Evolutionary conservation across 208 protist species (phyloP), one percentile per base, ranked within the genome.

Genomic region (Angomonas deanei): DNA sequence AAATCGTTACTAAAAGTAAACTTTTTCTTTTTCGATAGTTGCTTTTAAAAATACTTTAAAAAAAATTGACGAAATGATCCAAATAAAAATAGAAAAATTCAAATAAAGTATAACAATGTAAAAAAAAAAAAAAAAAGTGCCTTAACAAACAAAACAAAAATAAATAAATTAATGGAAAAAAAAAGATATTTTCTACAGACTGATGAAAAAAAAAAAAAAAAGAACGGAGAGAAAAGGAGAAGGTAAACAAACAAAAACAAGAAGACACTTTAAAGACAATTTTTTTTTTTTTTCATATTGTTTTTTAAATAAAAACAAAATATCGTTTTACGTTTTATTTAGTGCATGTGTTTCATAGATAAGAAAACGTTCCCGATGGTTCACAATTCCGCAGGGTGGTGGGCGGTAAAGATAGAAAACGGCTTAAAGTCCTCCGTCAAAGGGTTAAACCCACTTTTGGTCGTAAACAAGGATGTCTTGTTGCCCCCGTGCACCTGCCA

Each of bases 401-500:
- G 88, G 0, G 84, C 75, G 23, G 82, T 70, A 64, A 93, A 93
- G 28, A 96, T 85, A 56, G 85, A 76, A 55, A 96, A 83, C 10
- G 70, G 80, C 23, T 76, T 55, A 71, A 94, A 96, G 47, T 93
- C 86, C 62, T 92, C 84, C 17, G 92, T 47, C 13, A 96, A 71
- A 5, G 90, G 90, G 61, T 96, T 96, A 63, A 84, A 96, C 0
- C 90, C 90, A 50, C 78, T 91, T 26, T 73, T 74, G 17, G 86
- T 88, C 2, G 78, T 87, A 60, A 91, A 93, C 17, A 94, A 68
- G n/a, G 80, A 61, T 24, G 85, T 93, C 70, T 92, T 93, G 48
- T 91, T 76, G 23, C 84, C 82, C 30, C 85, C 86, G 68, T 84
- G 84, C 28, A 73, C 86, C 34, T 81, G 73, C 85, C 87, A 93